Conservation (phyloP, 1,139 yeast species). For the Zygosaccharomyces pseudobailii region DNA sequence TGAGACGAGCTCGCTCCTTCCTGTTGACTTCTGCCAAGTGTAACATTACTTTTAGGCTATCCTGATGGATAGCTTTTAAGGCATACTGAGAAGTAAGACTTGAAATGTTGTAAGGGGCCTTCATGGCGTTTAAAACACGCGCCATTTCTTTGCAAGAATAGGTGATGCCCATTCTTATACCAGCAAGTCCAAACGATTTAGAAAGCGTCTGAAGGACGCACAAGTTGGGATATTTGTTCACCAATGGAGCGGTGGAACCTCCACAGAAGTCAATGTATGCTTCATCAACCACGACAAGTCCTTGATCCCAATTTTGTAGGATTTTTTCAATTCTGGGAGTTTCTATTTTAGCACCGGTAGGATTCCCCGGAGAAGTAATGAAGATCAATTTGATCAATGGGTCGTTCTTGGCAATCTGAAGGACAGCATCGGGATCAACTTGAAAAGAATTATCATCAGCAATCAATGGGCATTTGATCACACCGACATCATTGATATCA, state of each 20-base stretch:
- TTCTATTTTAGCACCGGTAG: slow-evolving; percentile 69
- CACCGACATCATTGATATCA: slow-evolving; percentile 75
- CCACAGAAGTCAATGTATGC: slow-evolving; percentile 91
- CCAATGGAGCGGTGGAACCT: slow-evolving; percentile 74
- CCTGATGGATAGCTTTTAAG: slow-evolving; percentile 57
- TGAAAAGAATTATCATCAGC: slow-evolving; percentile 55
- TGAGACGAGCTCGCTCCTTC: slow-evolving; percentile 51
- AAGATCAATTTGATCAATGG: slow-evolving; percentile 65
- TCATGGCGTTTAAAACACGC: slow-evolving; percentile 72
- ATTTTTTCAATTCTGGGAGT: slow-evolving; percentile 47
- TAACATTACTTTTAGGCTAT: slow-evolving; percentile 59
- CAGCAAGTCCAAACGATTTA: slow-evolving; percentile 94
- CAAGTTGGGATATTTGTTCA: slow-evolving; percentile 73
- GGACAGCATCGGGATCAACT: slow-evolving; percentile 54
- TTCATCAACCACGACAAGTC: slow-evolving; percentile 84
- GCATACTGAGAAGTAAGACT: slow-evolving; percentile 77
- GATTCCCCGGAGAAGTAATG: slow-evolving; percentile 98
- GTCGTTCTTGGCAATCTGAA: slow-evolving; percentile 51
- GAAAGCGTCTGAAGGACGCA: slow-evolving; percentile 90
- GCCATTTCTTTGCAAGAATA: slow-evolving; percentile 60
- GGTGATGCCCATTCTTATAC: slow-evolving; percentile 82
- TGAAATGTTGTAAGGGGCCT: slow-evolving; percentile 93
- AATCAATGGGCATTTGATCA: slow-evolving; percentile 62
- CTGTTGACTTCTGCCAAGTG: slow-evolving; percentile 46
- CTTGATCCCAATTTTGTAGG: slow-evolving; percentile 57